Conservation (phyloP, 2,329 filamentous ascomycete genomes). For the Emergomyces pasteurianus region DNA sequence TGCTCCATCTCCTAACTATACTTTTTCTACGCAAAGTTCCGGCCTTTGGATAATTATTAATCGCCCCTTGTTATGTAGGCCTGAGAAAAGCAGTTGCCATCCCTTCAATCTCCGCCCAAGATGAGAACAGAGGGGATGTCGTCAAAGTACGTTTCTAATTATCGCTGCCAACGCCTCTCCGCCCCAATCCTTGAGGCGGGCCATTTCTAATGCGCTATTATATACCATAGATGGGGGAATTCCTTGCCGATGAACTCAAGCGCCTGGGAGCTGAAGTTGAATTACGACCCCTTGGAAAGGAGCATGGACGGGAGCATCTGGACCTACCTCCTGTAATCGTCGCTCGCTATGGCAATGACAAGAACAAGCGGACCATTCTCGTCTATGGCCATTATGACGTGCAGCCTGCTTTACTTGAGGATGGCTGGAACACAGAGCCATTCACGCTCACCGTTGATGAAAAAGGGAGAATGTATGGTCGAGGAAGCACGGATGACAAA, state of each 20-base stretch:
- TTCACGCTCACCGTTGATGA: slow-evolving; percentile 80
- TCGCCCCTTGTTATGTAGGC: slow-evolving; percentile 19
- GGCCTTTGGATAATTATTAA: background rate
- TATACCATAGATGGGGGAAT: slow-evolving; percentile 65
- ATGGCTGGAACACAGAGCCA: slow-evolving; percentile 92
- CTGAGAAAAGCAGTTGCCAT: slow-evolving; percentile 89
- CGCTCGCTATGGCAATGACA: slow-evolving; percentile 82
- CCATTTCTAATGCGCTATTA: background rate
- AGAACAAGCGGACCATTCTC: slow-evolving; percentile 85
- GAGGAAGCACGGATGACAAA: slow-evolving; percentile 95
- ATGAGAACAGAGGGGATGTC: slow-evolving; percentile 78
- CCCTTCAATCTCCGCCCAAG: slow-evolving; percentile 87
- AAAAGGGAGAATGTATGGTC: slow-evolving; percentile 90
- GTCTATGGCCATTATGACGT: slow-evolving; percentile 99
- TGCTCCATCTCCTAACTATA: background rate
- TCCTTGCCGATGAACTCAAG: slow-evolving; percentile 71
- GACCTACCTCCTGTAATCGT: slow-evolving; percentile 88
- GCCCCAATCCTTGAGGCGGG: background rate
- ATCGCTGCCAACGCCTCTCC: background rate
- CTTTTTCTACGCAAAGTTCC: background rate
- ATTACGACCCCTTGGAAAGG: slow-evolving; percentile 75
- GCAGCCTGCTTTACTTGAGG: slow-evolving; percentile 82
- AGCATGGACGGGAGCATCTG: slow-evolving; percentile 80
- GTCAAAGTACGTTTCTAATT: slow-evolving; percentile 48
- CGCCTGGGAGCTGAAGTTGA: slow-evolving; percentile 76